phyloP scores from a whole-genome alignment of 2,329 filamentous ascomycete genomes.

The Colletotrichum brevisporum region DNA sequence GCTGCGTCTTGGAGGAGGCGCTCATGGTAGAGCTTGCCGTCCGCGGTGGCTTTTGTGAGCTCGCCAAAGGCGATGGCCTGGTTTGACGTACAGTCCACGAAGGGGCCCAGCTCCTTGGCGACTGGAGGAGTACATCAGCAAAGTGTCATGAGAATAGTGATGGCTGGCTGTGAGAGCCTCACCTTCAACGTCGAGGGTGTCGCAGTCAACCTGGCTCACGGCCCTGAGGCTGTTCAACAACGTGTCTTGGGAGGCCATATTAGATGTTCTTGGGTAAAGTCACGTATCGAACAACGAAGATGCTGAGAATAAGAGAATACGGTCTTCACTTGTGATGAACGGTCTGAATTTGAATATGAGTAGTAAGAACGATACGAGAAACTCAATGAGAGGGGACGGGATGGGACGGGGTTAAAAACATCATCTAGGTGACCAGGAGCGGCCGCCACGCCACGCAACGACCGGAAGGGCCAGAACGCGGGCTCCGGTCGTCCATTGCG shows the following conservation, averaged over 20 bases:
- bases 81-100: constrained; percentile 55
- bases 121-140: constrained; percentile 44
- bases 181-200: constrained; percentile 54
- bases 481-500: no score
- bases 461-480: no score
- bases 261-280: background rate
- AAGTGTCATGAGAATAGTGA: no score
- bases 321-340: background rate
- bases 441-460: no score
- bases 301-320: background rate
- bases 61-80: constrained; percentile 54
- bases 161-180: background rate
- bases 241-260: constrained; percentile 18
- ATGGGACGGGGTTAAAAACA: no score
- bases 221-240: constrained; percentile 35
- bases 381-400: no score
- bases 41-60: constrained; percentile 44
- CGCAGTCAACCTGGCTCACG: constrained; percentile 50
- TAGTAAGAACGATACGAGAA: no score
- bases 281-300: background rate
- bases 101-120: constrained; percentile 49
- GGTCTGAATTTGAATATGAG: no score
- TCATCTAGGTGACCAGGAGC: no score
- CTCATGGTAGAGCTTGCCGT: constrained; percentile 47
- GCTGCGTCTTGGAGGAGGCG: constrained; percentile 48